A percentile compares a stretch with the other conserved stretches of the same genome.
Conservation (phyloP, 2,329 filamentous ascomycete genomes). For the Camillea tinctor region DNA sequence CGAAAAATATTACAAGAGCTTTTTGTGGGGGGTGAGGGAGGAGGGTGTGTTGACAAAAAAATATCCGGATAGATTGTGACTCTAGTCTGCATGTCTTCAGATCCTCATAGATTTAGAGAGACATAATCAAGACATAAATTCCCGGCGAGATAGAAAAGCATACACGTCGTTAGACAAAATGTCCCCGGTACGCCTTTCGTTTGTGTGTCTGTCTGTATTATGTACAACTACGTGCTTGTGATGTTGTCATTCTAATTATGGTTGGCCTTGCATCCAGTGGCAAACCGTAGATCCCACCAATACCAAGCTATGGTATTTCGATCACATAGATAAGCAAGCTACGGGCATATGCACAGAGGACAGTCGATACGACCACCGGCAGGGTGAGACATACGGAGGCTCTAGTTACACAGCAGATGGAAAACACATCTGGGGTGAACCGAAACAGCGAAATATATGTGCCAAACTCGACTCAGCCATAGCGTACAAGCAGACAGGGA, state of each 20-base stretch:
- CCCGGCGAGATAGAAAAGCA: conserved; percentile 10
- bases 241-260: neutral
- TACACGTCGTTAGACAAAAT: conserved; percentile 7
- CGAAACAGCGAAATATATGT: neutral
- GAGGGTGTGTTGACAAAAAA: conserved; percentile 8
- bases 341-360: neutral
- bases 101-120: conserved; percentile 31
- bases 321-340: neutral
- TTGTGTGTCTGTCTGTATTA: no score
- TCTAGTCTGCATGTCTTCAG: conserved; percentile 26
- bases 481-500: neutral
- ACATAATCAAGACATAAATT: conserved; percentile 22
- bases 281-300: neutral
- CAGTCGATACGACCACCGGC: neutral
- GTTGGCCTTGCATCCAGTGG: neutral
- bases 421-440: neutral
- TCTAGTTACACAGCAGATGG: neutral
- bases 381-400: neutral
- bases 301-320: neutral
- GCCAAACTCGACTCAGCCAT: neutral
- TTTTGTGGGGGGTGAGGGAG: conserved; percentile 15
- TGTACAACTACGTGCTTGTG: neutral
- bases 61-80: conserved; percentile 27
- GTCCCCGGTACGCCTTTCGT: conserved; percentile 10
- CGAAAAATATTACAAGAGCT: neutral